Conservation (phyloP, 192 early-diverging fungal genomes). For the Mortierella claussenii region DNA sequence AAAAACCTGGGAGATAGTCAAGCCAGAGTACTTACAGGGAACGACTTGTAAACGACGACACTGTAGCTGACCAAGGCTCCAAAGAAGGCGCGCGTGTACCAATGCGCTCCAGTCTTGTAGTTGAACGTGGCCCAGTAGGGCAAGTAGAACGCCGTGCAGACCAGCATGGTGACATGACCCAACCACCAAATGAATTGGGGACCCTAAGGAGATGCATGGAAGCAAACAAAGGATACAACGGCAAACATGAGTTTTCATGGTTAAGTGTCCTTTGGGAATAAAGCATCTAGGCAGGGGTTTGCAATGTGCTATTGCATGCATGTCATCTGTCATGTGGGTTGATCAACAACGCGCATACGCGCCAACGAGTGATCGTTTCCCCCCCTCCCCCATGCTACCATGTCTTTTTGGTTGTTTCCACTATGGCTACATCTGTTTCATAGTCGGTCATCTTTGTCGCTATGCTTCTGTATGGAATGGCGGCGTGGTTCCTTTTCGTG, state of each 20-base stretch:
- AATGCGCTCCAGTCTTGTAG: constrained; percentile 45
- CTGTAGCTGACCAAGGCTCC: constrained; percentile 78
- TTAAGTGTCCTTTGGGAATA: background rate
- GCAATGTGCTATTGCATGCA: background rate
- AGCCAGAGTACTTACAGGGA: constrained; percentile 78
- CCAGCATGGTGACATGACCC: constrained; percentile 57
- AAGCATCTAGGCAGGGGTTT: too few relatives aligned
- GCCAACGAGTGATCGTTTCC: too few relatives aligned
- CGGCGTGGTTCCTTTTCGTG: too few relatives aligned
- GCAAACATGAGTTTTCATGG: background rate
- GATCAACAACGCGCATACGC: background rate
- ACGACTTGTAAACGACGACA: constrained; percentile 83
- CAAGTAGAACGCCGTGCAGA: constrained; percentile 55
- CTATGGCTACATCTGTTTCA: background rate
- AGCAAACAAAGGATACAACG: background rate
- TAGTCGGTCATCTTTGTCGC: background rate
- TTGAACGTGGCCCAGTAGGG: constrained; percentile 55
- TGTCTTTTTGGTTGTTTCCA: background rate
- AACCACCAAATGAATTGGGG: constrained; percentile 66
- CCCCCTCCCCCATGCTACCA: background rate
- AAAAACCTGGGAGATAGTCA: too few relatives aligned
- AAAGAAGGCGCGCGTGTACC: constrained; percentile 72
- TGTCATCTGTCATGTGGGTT: background rate
- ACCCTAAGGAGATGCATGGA: constrained; percentile 28
- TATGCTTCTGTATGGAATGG: background rate